phyloP scores from a whole-genome alignment of 2,329 filamentous ascomycete species.

The Xylaria polymorpha region DNA sequence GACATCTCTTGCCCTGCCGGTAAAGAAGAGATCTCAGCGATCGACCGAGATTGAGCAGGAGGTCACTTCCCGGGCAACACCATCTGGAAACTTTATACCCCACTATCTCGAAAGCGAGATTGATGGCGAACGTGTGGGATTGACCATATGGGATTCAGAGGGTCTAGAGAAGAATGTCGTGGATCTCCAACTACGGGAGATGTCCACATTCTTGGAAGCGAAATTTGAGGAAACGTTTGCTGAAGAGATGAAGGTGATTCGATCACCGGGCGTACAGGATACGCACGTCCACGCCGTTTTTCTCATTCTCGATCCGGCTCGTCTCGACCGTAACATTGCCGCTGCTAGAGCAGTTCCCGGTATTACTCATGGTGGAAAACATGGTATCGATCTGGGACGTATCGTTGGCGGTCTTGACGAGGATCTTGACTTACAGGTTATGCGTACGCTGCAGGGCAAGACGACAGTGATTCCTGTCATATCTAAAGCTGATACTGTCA shows the following conservation, averaged over 20 bases:
- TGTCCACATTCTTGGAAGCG: constrained; percentile 92
- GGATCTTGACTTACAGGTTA: constrained; percentile 88
- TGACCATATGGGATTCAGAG: constrained; percentile 97
- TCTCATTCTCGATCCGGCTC: constrained; percentile 86
- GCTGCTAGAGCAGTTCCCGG: constrained; percentile 67
- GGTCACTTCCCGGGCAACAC: constrained; percentile 62
- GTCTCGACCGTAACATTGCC: constrained; percentile 84
- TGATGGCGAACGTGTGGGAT: constrained; percentile 87
- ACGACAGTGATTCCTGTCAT: constrained; percentile 96
- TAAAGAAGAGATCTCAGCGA: constrained; percentile 75
- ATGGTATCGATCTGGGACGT: constrained; percentile 61
- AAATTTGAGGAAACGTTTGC: constrained; percentile 98
- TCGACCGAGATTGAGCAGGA: constrained; percentile 65
- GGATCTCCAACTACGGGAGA: constrained; percentile 91
- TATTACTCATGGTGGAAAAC: constrained; percentile 61
- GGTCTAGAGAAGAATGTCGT: constrained; percentile 95
- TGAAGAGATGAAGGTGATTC: constrained; percentile 97
- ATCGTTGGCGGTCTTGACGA: constrained; percentile 81
- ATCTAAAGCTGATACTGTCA: constrained; percentile 96
- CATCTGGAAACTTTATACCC: constrained; percentile 80
- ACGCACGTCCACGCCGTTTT: constrained; percentile 98
- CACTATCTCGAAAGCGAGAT: constrained; percentile 96
- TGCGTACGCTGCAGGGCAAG: constrained; percentile 89
- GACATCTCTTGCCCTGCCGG: constrained; percentile 83
- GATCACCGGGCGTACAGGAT: constrained; percentile 91